Percentiles rank a stretch among this genome's conserved stretches.
These are phyloP conservation scores for Neodidymelliopsis sp. DNA, from an alignment of 2,329 filamentous ascomycete species.

Conservation along the genomic window DNA sequence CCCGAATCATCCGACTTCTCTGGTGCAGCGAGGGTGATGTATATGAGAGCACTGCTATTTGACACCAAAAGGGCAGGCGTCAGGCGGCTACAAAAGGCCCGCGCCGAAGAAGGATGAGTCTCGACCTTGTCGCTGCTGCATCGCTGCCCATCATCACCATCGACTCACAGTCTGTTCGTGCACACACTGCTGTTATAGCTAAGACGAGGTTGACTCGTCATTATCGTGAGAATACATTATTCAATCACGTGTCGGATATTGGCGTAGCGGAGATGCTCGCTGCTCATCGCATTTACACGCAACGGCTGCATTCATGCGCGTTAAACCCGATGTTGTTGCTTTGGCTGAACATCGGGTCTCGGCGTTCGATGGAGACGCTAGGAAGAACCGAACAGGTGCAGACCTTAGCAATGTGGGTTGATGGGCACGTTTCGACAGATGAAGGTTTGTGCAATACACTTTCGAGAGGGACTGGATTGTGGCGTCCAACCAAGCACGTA, in stretches of 20 bases:
- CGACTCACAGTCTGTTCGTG: background rate
- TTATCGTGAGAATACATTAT: too few relatives aligned
- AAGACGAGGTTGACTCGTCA: background rate
- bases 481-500: too few relatives aligned
- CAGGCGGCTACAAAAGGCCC: slow-evolving; percentile 5
- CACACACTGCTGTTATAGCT: background rate
- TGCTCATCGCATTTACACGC: background rate
- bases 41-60: background rate
- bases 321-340: background rate
- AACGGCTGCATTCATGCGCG: background rate
- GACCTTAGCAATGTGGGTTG: slow-evolving; percentile 6
- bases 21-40: too few relatives aligned
- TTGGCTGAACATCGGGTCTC: background rate
- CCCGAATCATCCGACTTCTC: too few relatives aligned
- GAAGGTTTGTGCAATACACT: too few relatives aligned
- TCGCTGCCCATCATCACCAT: slow-evolving; percentile 14
- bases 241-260: background rate
- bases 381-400: background rate
- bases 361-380: background rate
- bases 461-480: too few relatives aligned
- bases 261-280: background rate
- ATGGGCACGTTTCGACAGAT: slow-evolving; percentile 21
- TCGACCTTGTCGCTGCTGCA: slow-evolving; percentile 12
- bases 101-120: slow-evolving; percentile 2
- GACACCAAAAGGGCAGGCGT: background rate